These are phyloP conservation scores for Colletotrichum tropicicola DNA, from an alignment of 2,329 filamentous ascomycete species.

Conservation along the genomic window DNA sequence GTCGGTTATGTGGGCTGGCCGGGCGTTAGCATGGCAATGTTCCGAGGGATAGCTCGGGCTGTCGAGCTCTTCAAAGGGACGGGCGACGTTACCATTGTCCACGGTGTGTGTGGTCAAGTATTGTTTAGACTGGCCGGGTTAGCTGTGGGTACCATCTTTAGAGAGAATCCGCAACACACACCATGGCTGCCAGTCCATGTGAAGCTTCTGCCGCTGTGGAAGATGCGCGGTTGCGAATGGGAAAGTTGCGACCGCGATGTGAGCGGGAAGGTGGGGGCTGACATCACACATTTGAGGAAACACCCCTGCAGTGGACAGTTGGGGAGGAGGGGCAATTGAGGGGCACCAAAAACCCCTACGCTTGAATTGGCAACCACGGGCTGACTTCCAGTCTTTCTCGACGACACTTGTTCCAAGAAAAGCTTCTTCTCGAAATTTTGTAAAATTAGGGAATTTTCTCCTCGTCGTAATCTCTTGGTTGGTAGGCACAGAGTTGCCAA, in stretches of 20 bases:
- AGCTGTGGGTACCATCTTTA: slow-evolving; percentile 6
- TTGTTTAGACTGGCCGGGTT: slow-evolving; percentile 85
- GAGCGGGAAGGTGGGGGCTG: slow-evolving; percentile 27
- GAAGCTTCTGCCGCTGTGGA: slow-evolving; percentile 28
- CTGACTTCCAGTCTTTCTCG: neutral
- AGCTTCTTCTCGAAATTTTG: too few species aligned
- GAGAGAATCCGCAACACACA: slow-evolving; percentile 32
- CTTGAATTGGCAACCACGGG: neutral
- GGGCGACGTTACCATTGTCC: slow-evolving; percentile 73
- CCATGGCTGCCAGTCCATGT: slow-evolving; percentile 52
- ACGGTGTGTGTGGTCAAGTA: slow-evolving; percentile 93
- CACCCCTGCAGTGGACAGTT: slow-evolving; percentile 11
- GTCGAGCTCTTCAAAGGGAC: neutral
- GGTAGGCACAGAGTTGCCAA: too few species aligned
- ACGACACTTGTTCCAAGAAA: too few species aligned
- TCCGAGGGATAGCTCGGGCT: neutral
- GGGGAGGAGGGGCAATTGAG: slow-evolving; percentile 24
- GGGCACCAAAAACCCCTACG: slow-evolving; percentile 13
- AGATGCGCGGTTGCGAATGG: slow-evolving; percentile 33
- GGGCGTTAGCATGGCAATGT: neutral
- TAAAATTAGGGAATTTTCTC: too few species aligned
- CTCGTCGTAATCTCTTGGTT: too few species aligned
- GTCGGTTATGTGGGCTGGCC: slow-evolving; percentile 80
- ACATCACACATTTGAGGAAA: slow-evolving; percentile 28
- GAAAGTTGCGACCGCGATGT: slow-evolving; percentile 20